Conservation (phyloP, 371 early-diverging fungal genomes). For the Basidiobolus heterosporus region DNA sequence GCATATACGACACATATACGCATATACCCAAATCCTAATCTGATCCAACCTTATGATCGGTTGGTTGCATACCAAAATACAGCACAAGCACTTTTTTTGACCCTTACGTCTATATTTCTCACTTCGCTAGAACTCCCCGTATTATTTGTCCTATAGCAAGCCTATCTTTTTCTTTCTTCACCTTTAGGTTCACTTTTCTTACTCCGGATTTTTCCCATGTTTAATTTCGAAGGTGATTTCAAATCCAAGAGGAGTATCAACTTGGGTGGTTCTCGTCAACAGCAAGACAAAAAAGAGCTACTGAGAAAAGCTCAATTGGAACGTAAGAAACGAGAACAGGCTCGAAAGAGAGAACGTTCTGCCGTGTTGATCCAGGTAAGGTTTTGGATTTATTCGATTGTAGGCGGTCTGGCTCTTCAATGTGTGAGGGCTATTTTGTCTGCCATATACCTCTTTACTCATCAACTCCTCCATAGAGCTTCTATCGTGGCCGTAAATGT, state of each 20-base stretch:
- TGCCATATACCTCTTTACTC: neutral
- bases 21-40: too few relatives aligned
- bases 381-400: neutral
- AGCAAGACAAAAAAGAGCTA: constrained; percentile 43
- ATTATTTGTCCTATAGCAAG: too few relatives aligned
- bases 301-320: constrained; percentile 58
- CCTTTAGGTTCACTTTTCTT: too few relatives aligned
- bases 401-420: neutral
- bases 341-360: constrained; percentile 33
- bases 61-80: too few relatives aligned
- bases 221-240: constrained; percentile 50
- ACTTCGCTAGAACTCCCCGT: too few relatives aligned
- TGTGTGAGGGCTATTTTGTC: neutral
- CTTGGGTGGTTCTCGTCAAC: constrained; percentile 51
- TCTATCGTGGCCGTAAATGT: too few relatives aligned
- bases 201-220: neutral
- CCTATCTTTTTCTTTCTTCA: too few relatives aligned
- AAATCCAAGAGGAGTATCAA: constrained; percentile 53
- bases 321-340: constrained; percentile 50
- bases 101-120: too few relatives aligned
- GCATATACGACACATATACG: too few relatives aligned
- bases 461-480: neutral
- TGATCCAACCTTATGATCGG: too few relatives aligned
- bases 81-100: too few relatives aligned
- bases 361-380: constrained; percentile 49